Evolutionary conservation across 768 basidiomycete species (phyloP).

Genomic region (Lentinula guzmanii): DNA sequence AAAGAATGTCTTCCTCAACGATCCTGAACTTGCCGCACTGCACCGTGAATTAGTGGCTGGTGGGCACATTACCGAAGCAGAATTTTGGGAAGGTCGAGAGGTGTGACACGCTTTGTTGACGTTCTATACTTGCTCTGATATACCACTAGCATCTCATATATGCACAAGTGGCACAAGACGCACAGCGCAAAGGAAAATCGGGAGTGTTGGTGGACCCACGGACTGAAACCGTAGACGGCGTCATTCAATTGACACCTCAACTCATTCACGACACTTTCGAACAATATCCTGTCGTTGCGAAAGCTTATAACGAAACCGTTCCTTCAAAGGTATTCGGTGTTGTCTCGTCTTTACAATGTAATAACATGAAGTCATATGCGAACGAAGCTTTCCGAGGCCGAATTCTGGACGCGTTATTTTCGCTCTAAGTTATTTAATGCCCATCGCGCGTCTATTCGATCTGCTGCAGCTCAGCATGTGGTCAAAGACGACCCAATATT

Average conservation of each 20-base stretch:
- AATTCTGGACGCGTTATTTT: constrained; percentile 98
- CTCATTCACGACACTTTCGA: constrained; percentile 96
- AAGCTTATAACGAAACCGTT: constrained; percentile 90
- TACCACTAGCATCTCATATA: constrained; percentile 60
- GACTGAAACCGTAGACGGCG: constrained; percentile 76
- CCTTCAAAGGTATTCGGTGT: constrained; percentile 61
- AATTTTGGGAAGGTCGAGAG: constrained; percentile 98
- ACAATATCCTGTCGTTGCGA: constrained; percentile 92
- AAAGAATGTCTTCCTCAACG: constrained; percentile 73
- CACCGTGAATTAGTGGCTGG: constrained; percentile 86
- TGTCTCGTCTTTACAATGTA: background rate
- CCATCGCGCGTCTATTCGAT: constrained; percentile 89
- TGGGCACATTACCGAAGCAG: constrained; percentile 82
- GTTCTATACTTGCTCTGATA: constrained; percentile 8
- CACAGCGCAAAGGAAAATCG: constrained; percentile 73
- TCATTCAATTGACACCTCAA: constrained; percentile 85
- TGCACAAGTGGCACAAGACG: constrained; percentile 68
- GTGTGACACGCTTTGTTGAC: constrained; percentile 33
- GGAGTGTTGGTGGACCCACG: constrained; percentile 86
- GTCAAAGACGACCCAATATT: constrained; percentile 91
- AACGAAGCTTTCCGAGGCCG: constrained; percentile 74
- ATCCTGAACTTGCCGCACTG: constrained; percentile 70
- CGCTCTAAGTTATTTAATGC: constrained; percentile 93
- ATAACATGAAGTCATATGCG: background rate
- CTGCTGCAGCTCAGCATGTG: constrained; percentile 75